Evolutionary conservation across 306 rosid species (phyloP).

Genomic region (Vicia villosa): DNA sequence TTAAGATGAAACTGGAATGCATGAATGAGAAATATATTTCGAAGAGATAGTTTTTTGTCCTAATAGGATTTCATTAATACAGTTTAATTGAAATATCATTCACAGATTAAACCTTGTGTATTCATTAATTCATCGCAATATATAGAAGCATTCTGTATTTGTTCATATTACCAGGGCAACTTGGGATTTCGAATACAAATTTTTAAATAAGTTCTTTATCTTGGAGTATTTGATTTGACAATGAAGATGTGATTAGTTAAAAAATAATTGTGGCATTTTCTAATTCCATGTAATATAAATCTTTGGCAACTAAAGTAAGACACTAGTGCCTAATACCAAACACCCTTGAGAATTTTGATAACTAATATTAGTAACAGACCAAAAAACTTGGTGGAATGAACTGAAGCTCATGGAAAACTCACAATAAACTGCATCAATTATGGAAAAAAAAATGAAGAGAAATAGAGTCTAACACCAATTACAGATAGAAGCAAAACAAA

Average conservation of each 20-base stretch:
- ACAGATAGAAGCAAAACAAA: background rate
- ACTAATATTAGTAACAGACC: background rate
- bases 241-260: no score
- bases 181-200: background rate
- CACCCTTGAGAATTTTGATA: background rate
- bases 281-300: background rate
- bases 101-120: slow-evolving; percentile 35
- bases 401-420: background rate
- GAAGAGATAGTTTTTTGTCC: slow-evolving; percentile 37
- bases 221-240: background rate
- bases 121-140: slow-evolving; percentile 54
- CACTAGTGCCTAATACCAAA: background rate
- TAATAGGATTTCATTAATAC: slow-evolving; percentile 30
- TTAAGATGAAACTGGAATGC: slow-evolving; percentile 44
- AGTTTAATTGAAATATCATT: slow-evolving; percentile 45
- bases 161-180: background rate
- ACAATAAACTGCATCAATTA: background rate
- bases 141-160: background rate
- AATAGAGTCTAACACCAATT: background rate
- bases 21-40: slow-evolving; percentile 50
- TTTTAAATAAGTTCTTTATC: background rate
- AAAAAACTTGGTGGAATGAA: no score
- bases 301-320: slow-evolving; percentile 9
- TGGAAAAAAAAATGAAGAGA: no score
- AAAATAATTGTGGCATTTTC: background rate